Evolutionary conservation across 192 early-diverging fungal species (phyloP).

Genomic region (Gonapodya prolifera): DNA sequence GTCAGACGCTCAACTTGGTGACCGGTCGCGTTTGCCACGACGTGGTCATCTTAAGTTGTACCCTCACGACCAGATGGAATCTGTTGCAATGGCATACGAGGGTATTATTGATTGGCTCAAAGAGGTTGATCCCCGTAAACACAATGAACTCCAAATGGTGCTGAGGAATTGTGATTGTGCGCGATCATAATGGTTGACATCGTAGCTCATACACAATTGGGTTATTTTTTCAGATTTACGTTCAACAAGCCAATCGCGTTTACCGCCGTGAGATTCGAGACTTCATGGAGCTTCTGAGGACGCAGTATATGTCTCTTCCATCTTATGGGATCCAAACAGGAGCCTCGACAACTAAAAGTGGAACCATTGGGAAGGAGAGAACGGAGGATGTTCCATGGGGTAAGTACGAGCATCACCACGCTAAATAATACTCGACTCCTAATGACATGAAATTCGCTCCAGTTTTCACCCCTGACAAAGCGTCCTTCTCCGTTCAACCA

Average conservation of each 20-base stretch:
- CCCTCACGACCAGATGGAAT: constrained; percentile 31
- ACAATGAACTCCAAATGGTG: constrained; percentile 39
- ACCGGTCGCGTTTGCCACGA: constrained; percentile 17
- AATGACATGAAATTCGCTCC: background rate
- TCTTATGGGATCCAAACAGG: background rate
- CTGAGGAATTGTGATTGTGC: background rate
- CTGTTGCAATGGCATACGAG: constrained; percentile 25
- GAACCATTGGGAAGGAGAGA: background rate
- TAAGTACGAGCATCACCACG: background rate
- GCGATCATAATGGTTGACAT: no score
- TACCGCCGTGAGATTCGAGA: background rate
- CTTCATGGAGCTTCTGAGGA: background rate
- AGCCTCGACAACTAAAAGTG: background rate
- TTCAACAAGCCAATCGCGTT: background rate
- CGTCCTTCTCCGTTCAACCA: background rate
- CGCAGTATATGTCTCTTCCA: background rate
- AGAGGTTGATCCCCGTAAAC: constrained; percentile 33
- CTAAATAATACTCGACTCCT: background rate
- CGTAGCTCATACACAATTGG: background rate
- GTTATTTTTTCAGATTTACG: background rate
- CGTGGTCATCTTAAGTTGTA: constrained; percentile 17
- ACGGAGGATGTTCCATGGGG: background rate
- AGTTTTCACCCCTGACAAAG: background rate
- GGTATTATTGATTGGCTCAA: constrained; percentile 38
- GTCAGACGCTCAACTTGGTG: constrained; percentile 24